Evolutionary conservation across 176 grass and related monocot species (phyloP).

Genomic region (Microstegium vimineum): DNA sequence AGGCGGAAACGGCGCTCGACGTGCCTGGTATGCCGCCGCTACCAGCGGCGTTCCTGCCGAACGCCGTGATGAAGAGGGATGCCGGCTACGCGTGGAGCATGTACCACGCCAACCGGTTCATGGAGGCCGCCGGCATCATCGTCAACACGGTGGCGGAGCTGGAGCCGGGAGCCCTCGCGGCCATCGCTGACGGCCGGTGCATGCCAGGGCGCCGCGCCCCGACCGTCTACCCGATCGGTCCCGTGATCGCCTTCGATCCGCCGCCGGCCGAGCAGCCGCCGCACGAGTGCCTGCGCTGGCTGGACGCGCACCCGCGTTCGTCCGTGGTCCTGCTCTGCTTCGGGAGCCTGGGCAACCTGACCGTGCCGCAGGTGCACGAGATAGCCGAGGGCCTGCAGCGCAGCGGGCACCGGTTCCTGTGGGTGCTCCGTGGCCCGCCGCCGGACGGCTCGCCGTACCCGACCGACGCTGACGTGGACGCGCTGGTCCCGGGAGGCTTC

Average conservation of each 20-base stretch:
- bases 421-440: conserved; percentile 23
- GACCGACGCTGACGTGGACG: not conserved
- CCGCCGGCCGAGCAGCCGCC: not conserved
- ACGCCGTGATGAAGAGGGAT: conserved; percentile 20
- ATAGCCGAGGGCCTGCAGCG: conserved; percentile 35
- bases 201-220: not conserved
- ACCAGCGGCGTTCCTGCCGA: conserved; percentile 4
- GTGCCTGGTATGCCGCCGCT: conserved; percentile 28
- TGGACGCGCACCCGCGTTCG: conserved; percentile 30
- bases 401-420: conserved; percentile 39
- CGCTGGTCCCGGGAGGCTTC: conserved; percentile 40
- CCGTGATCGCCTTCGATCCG: not conserved
- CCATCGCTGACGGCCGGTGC: not conserved
- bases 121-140: conserved; percentile 35
- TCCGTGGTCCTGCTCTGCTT: conserved; percentile 46
- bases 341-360: conserved; percentile 29
- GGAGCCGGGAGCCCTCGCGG: conserved; percentile 6
- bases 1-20: not conserved
- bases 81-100: conserved; percentile 8
- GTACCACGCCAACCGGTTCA: conserved; percentile 30
- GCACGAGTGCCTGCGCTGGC: conserved; percentile 42
- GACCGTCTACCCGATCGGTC: conserved; percentile 31
- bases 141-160: conserved; percentile 41
- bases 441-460: not conserved
- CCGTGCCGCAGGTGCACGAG: conserved; percentile 1